Percentiles rank a stretch among this genome's conserved stretches.
phyloP scores from a whole-genome alignment of 2,329 filamentous ascomycete genomes.

The Cercospora sp. region DNA sequence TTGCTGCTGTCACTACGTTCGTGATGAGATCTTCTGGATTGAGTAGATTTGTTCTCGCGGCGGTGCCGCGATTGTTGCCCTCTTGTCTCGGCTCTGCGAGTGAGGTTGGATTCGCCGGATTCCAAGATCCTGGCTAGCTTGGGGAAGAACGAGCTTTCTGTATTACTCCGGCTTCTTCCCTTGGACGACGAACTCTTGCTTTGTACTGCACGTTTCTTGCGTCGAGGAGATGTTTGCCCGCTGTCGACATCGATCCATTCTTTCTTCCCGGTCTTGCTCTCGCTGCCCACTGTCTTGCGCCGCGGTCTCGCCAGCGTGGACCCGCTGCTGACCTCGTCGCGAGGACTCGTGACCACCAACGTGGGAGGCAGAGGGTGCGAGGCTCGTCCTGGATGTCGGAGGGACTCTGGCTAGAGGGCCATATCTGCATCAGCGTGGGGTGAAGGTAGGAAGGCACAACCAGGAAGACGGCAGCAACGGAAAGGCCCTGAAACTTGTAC shows the following conservation, averaged over 20 bases:
- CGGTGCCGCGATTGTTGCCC: slow-evolving; percentile 21
- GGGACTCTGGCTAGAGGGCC: slow-evolving; percentile 22
- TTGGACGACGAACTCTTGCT: slow-evolving; percentile 20
- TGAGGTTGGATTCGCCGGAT: slow-evolving; percentile 34
- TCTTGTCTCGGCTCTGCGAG: slow-evolving; percentile 22
- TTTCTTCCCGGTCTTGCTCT: slow-evolving; percentile 22
- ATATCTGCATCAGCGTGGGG: slow-evolving; percentile 27
- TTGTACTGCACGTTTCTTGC: slow-evolving; percentile 17
- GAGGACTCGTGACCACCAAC: slow-evolving; percentile 28
- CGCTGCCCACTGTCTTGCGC: slow-evolving; percentile 25
- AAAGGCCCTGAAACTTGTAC: slow-evolving; percentile 18
- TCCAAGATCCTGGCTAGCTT: slow-evolving; percentile 46
- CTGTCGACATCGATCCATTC: slow-evolving; percentile 36
- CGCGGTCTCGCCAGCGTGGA: slow-evolving; percentile 27
- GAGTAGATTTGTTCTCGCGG: slow-evolving; percentile 16
- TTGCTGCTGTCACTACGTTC: slow-evolving; percentile 27
- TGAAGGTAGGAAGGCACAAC: slow-evolving; percentile 4
- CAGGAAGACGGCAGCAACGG: neutral
- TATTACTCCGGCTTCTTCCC: slow-evolving; percentile 19
- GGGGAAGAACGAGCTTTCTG: slow-evolving; percentile 40
- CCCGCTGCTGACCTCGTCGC: slow-evolving; percentile 22
- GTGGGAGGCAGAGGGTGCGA: slow-evolving; percentile 29
- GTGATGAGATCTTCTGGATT: slow-evolving; percentile 22
- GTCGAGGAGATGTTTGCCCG: slow-evolving; percentile 16
- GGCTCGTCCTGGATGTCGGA: slow-evolving; percentile 23